Percentiles rank a stretch among this genome's conserved stretches.
Conservation (phyloP, 345 rosid genomes). For the Erysimum cheiranthoides region DNA sequence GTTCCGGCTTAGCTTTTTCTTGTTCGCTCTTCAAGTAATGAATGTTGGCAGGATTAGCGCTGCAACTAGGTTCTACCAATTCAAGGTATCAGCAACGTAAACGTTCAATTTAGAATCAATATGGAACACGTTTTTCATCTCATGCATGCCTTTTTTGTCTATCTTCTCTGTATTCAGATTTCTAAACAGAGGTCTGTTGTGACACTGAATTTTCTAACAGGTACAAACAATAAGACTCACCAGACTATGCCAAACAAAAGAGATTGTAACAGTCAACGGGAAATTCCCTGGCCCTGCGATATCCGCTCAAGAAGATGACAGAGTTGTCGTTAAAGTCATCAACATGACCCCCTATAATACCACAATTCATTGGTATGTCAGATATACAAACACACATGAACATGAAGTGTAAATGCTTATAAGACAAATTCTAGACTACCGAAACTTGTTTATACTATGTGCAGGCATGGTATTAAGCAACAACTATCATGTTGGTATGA, state of each 20-base stretch:
- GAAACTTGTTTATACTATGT: background rate
- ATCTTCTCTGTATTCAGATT: background rate
- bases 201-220: conserved; percentile 44
- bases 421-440: background rate
- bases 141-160: background rate
- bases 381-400: background rate
- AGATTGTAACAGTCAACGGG: conserved; percentile 71
- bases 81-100: conserved; percentile 57
- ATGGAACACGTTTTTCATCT: background rate
- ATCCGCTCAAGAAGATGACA: conserved; percentile 79
- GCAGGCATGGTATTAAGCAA: conserved; percentile 91
- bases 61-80: conserved; percentile 74
- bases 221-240: conserved; percentile 62
- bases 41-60: conserved; percentile 48
- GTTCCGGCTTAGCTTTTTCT: conserved; percentile 48
- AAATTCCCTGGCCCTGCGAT: conserved; percentile 79
- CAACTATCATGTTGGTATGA: conserved; percentile 85
- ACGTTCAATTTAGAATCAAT: conserved; percentile 7
- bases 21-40: conserved; percentile 46
- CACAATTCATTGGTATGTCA: conserved; percentile 79
- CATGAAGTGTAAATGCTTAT: background rate
- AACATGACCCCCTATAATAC: conserved; percentile 75
- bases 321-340: conserved; percentile 66
- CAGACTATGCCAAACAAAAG: conserved; percentile 65
- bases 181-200: conserved; percentile 26